Base-by-base conservation (phyloP, 1,284 basidiomycete genomes). In the Thelephora terrestris region DNA sequence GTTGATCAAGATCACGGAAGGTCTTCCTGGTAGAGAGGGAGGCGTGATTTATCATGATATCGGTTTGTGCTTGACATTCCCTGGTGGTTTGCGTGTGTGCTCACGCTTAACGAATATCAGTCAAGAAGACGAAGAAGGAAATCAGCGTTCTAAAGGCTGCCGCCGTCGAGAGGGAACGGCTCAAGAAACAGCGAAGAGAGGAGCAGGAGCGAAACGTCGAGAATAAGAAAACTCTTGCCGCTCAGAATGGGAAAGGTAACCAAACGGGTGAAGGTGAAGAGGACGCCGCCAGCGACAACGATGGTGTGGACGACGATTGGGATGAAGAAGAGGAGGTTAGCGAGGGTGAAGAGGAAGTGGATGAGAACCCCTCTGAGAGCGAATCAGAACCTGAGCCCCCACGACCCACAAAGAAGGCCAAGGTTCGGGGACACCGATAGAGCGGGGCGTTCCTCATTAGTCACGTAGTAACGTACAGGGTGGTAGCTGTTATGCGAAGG, bases 1-100 rank as follows among this genome's bases (percentile, higher is more conserved):
- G 56, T 72, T 99, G 53, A 80, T 98, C 61, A 99, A 99, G 73
- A 91, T 99, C 53, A 81, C 85, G 17, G 94, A 97, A 65, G 93
- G 94, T n/a, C 71, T 91, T 7, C 90, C 91, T 3, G 91, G 91
- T 7, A 87, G 79, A 61, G 89, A 93, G 62, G 88, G 91, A 2
- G 76, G 78, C 55, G 91, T 96, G 1, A 83, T 97, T 40, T 94
- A 86, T 69, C 94, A 97, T 64, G 85, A 90, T 66, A 87, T 93
- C 57, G 85, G 91, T 90, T 55, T 57, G 83, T 71, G 32, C 42
- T 32, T 17, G 43, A 43, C 36, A n/a, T 17, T 39, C 27, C 12
- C 39, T 17, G 36, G 10, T 23, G 37, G 14, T 25, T 25, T 18
- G 21, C 14, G 16, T 36, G 25, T 29, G 43, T 20, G 46, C 49